Percentiles rank a stretch among this genome's conserved stretches.
Evolutionary conservation across 176 grass and related monocot genomes (phyloP).

Genomic region (Oryza rufipogon): DNA sequence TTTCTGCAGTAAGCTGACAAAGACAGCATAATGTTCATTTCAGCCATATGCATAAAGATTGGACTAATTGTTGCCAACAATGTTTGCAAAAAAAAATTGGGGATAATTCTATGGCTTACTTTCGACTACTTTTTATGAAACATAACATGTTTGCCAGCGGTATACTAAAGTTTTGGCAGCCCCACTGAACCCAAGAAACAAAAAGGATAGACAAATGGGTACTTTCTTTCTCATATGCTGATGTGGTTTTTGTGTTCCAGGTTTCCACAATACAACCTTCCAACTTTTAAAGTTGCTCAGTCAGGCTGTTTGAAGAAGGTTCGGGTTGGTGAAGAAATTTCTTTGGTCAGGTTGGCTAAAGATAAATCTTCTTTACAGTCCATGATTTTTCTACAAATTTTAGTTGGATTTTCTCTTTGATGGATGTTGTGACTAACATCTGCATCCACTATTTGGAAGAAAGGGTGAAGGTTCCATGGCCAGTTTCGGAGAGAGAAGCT

Average conservation of each 20-base stretch:
- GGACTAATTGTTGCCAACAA: neutral
- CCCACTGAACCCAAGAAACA: neutral
- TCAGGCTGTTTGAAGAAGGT: slow-evolving; percentile 82
- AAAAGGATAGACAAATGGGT: slow-evolving; percentile 3
- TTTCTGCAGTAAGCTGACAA: slow-evolving; percentile 17
- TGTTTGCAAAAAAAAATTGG: neutral
- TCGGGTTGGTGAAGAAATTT: slow-evolving; percentile 94
- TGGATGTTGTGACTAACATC: slow-evolving; percentile 50
- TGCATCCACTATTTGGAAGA: slow-evolving; percentile 79
- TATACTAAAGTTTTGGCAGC: neutral
- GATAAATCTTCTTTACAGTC: slow-evolving; percentile 14
- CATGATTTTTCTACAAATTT: slow-evolving; percentile 14
- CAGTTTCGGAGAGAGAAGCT: slow-evolving; percentile 92
- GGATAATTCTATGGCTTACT: neutral
- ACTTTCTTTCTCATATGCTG: slow-evolving; percentile 15
- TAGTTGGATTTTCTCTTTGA: slow-evolving; percentile 19
- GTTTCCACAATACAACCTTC: slow-evolving; percentile 95
- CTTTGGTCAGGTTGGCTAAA: slow-evolving; percentile 77
- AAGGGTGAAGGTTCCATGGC: slow-evolving; percentile 99
- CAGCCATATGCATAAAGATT: neutral
- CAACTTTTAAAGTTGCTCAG: slow-evolving; percentile 80
- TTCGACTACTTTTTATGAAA: slow-evolving; percentile 17
- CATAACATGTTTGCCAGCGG: neutral
- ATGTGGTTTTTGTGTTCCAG: slow-evolving; percentile 52
- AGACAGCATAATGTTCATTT: neutral